Base-by-base conservation (phyloP, 208 protist species). In the Crithidia sp. region DNA sequence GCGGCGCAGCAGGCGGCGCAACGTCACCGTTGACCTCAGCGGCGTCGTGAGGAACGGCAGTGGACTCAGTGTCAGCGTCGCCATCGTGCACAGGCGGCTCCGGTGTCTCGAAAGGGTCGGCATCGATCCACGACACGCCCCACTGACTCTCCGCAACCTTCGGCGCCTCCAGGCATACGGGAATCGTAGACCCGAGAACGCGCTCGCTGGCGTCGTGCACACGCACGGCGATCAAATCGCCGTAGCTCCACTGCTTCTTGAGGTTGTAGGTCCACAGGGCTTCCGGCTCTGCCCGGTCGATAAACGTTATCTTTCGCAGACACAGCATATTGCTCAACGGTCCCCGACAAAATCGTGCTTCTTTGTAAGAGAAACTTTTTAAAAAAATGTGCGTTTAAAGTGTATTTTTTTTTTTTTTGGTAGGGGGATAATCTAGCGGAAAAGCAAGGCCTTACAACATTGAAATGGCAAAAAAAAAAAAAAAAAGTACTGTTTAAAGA, bases 131-230 rank as follows among this genome's bases (percentile, higher is more conserved):
- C 37, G 69, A 79, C 44, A 76, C 81, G 55, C 63, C 85, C 81
- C 68, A 79, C 72, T 39, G 49, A 49, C 19, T 53, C n/a, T 55
- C 61, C 16, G 60, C 53, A n/a, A 75, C 61, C 14, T 74, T 52
- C 16, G 45, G 14, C 19, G 60, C 36, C 6, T 14, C 43, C 53
- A 89, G 75, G 4, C 41, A 19, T 39, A 73, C 55, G 9, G 87
- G 87, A 53, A 89, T 81, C 10, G 84, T 88, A 0, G 82, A 88
- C 10, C 87, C 87, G 16, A 92, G 76, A 14, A 76, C 78, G 13
- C 17, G 56, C 50, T 68, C 72, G n/a, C 72, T 73, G 40, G 40
- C 71, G 52, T 75, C 78, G 10, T 71, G 70, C 53, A 92, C 74
- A 36, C 87, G 82, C 37, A 89, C 75, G 39, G 84, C 87, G 41